A percentile compares a stretch with the other conserved stretches of the same genome.
Conservation (phyloP, 345 rosid genomes). For the Hirschfeldia incana region DNA sequence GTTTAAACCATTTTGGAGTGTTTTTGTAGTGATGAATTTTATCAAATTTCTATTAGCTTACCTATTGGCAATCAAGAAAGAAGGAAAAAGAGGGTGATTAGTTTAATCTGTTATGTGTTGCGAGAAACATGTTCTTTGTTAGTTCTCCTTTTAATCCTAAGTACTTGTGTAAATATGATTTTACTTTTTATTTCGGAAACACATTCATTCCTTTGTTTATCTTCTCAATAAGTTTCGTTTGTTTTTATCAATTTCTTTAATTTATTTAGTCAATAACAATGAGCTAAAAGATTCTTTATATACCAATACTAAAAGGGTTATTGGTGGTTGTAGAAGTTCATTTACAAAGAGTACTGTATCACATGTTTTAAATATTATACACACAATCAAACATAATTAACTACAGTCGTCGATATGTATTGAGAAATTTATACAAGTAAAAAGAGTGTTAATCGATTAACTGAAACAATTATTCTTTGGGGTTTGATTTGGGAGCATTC, state of each 20-base stretch:
- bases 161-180: conserved; percentile 23
- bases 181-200: conserved; percentile 14
- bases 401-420: neutral
- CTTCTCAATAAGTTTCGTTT: neutral
- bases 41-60: neutral
- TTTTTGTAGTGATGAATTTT: conserved; percentile 12
- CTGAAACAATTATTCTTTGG: too few species aligned
- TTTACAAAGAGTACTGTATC: neutral
- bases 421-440: neutral
- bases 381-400: neutral
- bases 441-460: neutral
- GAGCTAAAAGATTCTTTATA: too few species aligned
- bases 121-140: conserved; percentile 21
- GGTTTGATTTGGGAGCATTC: conserved; percentile 24
- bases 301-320: too few species aligned
- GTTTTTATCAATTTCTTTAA: neutral
- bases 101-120: conserved; percentile 22
- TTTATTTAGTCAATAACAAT: too few species aligned
- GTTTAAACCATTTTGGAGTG: conserved; percentile 12
- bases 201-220: neutral
- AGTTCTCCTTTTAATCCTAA: neutral
- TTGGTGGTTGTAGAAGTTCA: neutral
- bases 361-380: neutral
- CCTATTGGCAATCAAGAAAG: neutral
- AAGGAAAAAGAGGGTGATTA: neutral